Percentiles rank a stretch among this genome's conserved stretches.
Evolutionary conservation across 805 yeast species (phyloP).

Genomic region (Wickerhamomyces rabaulensis): DNA sequence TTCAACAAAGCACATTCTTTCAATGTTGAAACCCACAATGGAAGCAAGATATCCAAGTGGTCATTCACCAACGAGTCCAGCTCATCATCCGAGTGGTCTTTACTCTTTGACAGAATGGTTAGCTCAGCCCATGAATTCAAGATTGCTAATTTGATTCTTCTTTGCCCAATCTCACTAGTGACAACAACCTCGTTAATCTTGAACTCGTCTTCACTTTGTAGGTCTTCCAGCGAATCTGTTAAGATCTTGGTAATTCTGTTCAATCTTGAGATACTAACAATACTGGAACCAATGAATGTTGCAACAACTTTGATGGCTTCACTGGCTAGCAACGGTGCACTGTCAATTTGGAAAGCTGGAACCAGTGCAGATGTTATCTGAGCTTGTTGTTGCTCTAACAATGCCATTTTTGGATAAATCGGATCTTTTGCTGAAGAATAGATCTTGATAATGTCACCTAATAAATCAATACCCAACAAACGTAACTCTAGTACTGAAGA

Average conservation of each 20-base stretch:
- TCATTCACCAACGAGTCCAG: conserved; percentile 46
- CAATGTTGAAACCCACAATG: conserved; percentile 75
- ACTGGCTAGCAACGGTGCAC: conserved; percentile 68
- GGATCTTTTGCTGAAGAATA: conserved; percentile 67
- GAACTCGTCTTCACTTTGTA: conserved; percentile 27
- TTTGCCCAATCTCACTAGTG: conserved; percentile 35
- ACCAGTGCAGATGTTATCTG: conserved; percentile 85
- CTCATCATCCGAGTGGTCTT: conserved; percentile 30
- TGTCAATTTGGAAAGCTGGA: conserved; percentile 75
- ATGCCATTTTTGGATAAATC: conserved; percentile 60
- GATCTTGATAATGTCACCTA: conserved; percentile 55
- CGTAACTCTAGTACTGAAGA: conserved; percentile 58
- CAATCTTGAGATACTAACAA: conserved; percentile 44
- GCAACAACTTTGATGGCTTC: conserved; percentile 77
- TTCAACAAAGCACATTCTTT: conserved; percentile 67
- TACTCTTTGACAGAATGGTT: conserved; percentile 27
- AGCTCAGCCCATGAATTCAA: conserved; percentile 73
- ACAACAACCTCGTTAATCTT: conserved; percentile 54
- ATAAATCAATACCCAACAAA: conserved; percentile 57
- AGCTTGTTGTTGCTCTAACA: conserved; percentile 90
- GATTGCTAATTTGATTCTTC: conserved; percentile 51
- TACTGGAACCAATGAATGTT: conserved; percentile 60
- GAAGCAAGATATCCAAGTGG: conserved; percentile 55
- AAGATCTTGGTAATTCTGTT: conserved; percentile 59
- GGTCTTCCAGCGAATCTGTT: conserved; percentile 60